phyloP scores from a whole-genome alignment of 345 rosid species.

The Aquilaria sinensis region DNA sequence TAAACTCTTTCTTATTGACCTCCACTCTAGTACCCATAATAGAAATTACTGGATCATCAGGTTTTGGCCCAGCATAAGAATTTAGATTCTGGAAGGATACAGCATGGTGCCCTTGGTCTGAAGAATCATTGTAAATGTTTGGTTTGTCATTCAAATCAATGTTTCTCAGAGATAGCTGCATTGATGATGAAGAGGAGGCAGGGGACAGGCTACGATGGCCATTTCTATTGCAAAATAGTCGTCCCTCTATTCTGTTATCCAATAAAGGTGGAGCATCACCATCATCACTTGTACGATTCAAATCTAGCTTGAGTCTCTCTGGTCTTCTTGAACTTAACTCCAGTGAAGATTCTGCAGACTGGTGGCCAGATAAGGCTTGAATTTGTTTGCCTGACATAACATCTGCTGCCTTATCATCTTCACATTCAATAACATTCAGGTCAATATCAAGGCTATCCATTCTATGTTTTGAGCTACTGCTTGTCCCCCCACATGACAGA shows the following conservation, averaged over 20 bases:
- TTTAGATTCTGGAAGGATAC: conserved; percentile 28
- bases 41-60: conserved; percentile 58
- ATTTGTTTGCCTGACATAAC: conserved; percentile 36
- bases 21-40: conserved; percentile 74
- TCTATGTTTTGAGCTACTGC: conserved; percentile 38
- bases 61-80: conserved; percentile 37
- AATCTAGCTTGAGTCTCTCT: conserved; percentile 64
- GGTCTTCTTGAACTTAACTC: conserved; percentile 55
- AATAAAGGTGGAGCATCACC: conserved; percentile 44
- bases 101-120: conserved; percentile 40
- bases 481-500: conserved; percentile 27
- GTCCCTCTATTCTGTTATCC: conserved; percentile 46
- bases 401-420: conserved; percentile 56
- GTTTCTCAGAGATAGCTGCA: conserved; percentile 60
- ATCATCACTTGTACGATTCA: conserved; percentile 66
- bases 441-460: conserved; percentile 56
- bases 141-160: conserved; percentile 93
- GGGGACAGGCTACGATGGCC: conserved; percentile 71
- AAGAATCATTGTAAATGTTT: conserved; percentile 33
- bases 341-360: conserved; percentile 54
- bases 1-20: conserved; percentile 41
- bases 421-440: conserved; percentile 76
- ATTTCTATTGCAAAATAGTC: conserved; percentile 37
- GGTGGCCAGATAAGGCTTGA: conserved; percentile 43
- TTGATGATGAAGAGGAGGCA: conserved; percentile 67